Percentiles rank a stretch among this genome's conserved stretches.
These are phyloP conservation scores for Hymenochaete sp. DNA, from an alignment of 1,284 basidiomycete species.

Conservation along the genomic window DNA sequence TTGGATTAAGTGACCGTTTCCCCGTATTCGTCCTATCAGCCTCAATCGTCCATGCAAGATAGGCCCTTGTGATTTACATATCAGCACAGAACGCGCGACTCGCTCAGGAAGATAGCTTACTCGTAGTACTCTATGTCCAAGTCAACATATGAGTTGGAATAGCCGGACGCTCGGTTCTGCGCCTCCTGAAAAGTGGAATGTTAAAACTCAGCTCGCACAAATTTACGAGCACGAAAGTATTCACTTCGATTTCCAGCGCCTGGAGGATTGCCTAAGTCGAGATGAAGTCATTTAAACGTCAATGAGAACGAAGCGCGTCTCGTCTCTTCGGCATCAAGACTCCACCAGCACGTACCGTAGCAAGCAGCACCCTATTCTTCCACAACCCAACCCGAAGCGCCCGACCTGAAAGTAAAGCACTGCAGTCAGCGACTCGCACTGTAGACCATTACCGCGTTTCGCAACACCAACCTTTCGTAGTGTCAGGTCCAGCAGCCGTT, in stretches of 20 bases:
- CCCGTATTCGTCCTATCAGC: constrained; percentile 11
- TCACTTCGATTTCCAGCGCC: constrained; percentile 8
- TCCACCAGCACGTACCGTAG: constrained; percentile 4
- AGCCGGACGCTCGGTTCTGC: constrained; percentile 4
- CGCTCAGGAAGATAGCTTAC: not conserved
- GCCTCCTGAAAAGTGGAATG: too few species aligned
- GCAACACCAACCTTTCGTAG: not conserved
- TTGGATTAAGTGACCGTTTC: not conserved
- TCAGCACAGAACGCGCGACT: not conserved
- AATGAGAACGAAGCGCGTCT: not conserved
- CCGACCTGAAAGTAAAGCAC: not conserved
- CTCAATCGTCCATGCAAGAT: constrained; percentile 11
- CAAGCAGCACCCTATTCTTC: constrained; percentile 14
- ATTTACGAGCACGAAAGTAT: too few species aligned
- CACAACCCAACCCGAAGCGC: constrained; percentile 11
- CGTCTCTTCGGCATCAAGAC: not conserved
- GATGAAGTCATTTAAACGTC: not conserved
- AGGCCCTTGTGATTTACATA: constrained; percentile 2
- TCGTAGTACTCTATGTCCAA: not conserved
- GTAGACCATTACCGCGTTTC: too few species aligned
- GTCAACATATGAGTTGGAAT: constrained; percentile 7
- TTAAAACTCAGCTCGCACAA: too few species aligned
- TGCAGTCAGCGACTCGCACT: not conserved
- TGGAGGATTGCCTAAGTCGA: constrained; percentile 8
- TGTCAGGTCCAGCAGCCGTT: constrained; percentile 2